phyloP scores from a whole-genome alignment of 2,329 filamentous ascomycete genomes.

The Chaetomiaceae sp. region DNA sequence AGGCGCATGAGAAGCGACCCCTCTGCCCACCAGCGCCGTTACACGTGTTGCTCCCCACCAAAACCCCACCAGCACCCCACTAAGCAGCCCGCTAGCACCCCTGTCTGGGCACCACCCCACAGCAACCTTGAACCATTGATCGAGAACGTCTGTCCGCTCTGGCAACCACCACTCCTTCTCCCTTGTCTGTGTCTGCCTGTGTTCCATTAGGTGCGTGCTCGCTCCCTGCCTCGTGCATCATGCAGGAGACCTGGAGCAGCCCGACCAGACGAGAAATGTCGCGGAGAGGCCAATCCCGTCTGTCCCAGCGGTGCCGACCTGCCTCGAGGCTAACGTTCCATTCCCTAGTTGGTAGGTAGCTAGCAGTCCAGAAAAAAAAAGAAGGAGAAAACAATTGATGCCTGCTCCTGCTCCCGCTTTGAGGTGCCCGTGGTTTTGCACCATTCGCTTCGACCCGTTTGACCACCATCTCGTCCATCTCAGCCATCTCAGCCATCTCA shows the following conservation, averaged over 20 bases:
- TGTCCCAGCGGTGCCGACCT: no score
- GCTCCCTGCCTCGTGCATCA: slow-evolving; percentile 10
- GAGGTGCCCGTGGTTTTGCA: no score
- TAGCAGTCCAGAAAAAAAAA: no score
- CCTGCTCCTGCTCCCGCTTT: no score
- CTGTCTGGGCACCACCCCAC: slow-evolving; percentile 2
- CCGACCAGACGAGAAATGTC: slow-evolving; percentile 1
- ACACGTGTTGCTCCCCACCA: slow-evolving; percentile 23
- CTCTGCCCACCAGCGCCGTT: slow-evolving; percentile 19
- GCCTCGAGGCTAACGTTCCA: no score
- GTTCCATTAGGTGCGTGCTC: not conserved
- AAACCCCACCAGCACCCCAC: no score
- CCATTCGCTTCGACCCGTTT: no score
- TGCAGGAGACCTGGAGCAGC: slow-evolving; percentile 9
- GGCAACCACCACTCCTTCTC: no score
- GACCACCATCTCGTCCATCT: no score
- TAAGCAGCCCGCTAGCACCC: not conserved
- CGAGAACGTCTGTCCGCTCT: not conserved
- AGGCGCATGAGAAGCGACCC: slow-evolving; percentile 11
- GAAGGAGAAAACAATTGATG: no score
- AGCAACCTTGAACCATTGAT: not conserved
- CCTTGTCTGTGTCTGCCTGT: not conserved
- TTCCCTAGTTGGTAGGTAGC: no score
- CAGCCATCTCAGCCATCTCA: no score
- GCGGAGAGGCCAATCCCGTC: not conserved